These are phyloP conservation scores for Claviceps capensis DNA, from an alignment of 2,329 filamentous ascomycete species.

Conservation along the genomic window DNA sequence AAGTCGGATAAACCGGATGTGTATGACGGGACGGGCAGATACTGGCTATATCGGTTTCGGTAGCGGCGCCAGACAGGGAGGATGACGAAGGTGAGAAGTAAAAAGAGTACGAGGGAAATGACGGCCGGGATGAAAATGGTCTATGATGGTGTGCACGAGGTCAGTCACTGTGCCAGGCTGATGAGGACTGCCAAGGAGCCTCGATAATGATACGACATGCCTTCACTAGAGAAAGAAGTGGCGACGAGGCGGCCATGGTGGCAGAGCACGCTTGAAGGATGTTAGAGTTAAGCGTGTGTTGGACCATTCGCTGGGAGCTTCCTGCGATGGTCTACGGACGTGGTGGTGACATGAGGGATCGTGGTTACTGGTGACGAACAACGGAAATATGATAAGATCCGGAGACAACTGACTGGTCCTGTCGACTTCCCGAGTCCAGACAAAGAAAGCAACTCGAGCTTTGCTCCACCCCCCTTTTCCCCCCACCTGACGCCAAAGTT, in stretches of 20 bases:
- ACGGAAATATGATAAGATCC: neutral
- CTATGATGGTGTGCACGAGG: constrained; percentile 26
- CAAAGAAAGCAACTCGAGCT: no score
- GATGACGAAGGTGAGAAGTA: constrained; percentile 50
- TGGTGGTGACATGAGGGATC: neutral
- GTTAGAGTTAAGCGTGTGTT: neutral
- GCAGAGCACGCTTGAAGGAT: neutral
- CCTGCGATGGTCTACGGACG: neutral
- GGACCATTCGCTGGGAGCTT: neutral
- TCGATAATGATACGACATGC: constrained; percentile 11
- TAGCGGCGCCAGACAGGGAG: constrained; percentile 58
- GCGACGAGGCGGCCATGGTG: constrained; percentile 1
- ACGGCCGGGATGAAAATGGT: constrained; percentile 56
- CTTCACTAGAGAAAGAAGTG: constrained; percentile 20
- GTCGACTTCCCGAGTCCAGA: no score
- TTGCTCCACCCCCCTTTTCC: no score
- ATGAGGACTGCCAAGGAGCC: neutral
- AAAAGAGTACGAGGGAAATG: constrained; percentile 56
- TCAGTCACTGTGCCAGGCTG: neutral
- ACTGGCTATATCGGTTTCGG: constrained; percentile 57
- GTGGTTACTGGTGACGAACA: neutral
- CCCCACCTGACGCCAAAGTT: no score
- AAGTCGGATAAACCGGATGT: constrained; percentile 41
- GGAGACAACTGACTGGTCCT: neutral
- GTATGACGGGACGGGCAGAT: constrained; percentile 51